These are phyloP conservation scores for Coemansia sp. DNA, from an alignment of 192 early-diverging fungal species.

Conservation along the genomic window DNA sequence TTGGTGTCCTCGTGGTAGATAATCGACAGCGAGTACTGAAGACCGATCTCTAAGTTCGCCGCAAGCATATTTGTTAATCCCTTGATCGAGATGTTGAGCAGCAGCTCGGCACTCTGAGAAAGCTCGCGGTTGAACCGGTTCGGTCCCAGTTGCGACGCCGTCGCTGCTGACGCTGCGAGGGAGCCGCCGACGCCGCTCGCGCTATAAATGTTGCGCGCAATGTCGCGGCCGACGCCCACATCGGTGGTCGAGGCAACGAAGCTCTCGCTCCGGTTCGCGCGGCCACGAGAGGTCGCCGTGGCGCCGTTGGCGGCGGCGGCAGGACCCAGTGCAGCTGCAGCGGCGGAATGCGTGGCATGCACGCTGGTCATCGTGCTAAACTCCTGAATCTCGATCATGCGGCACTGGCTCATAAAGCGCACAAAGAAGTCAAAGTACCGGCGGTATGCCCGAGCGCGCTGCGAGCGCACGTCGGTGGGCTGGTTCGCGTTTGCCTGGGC, in stretches of 20 bases:
- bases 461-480: slow-evolving; percentile 42
- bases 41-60: slow-evolving; percentile 88
- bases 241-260: slow-evolving; percentile 43
- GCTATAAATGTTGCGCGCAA: slow-evolving; percentile 53
- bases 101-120: slow-evolving; percentile 44
- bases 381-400: slow-evolving; percentile 55
- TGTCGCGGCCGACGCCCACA: slow-evolving; percentile 49
- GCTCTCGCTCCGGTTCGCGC: slow-evolving; percentile 46
- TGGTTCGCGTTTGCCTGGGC: slow-evolving; percentile 17
- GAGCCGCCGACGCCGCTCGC: slow-evolving; percentile 3
- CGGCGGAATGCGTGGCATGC: slow-evolving; percentile 42
- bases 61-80: slow-evolving; percentile 86
- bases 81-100: slow-evolving; percentile 61
- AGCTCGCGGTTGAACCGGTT: slow-evolving; percentile 48
- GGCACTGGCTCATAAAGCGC: slow-evolving; percentile 56
- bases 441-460: slow-evolving; percentile 46
- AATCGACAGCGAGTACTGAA: slow-evolving; percentile 85
- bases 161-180: neutral
- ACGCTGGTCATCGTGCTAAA: slow-evolving; percentile 54
- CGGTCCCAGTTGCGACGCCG: slow-evolving; percentile 8
- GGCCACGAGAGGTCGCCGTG: slow-evolving; percentile 10
- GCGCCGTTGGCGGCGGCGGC: slow-evolving; percentile 14
- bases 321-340: slow-evolving; percentile 8
- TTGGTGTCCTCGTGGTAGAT: slow-evolving; percentile 89
- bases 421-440: slow-evolving; percentile 57